These are phyloP conservation scores for Tremella fuciformis DNA, from an alignment of 768 basidiomycete species.

Conservation along the genomic window DNA sequence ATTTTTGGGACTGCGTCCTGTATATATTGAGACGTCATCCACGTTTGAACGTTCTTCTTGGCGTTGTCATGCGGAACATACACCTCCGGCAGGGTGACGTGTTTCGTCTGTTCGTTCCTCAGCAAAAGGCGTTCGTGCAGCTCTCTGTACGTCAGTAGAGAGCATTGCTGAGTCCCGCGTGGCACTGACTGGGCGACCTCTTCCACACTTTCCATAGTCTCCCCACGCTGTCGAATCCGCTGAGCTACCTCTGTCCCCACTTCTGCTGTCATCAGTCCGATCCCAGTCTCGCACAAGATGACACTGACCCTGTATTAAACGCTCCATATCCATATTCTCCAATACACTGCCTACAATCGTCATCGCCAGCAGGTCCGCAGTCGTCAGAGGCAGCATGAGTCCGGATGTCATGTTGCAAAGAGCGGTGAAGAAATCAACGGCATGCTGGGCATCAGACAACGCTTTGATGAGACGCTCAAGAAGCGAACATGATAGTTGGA, in stretches of 20 bases:
- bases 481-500: conserved; percentile 42
- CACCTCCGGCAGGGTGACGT: conserved; percentile 92
- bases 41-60: conserved; percentile 81
- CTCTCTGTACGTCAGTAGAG: conserved; percentile 55
- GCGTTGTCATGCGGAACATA: conserved; percentile 88
- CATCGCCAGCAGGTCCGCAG: conserved; percentile 87
- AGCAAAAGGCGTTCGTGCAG: conserved; percentile 85
- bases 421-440: conserved; percentile 81
- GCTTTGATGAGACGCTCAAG: background rate
- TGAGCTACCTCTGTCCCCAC: conserved; percentile 91
- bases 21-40: conserved; percentile 68
- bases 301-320: conserved; percentile 64
- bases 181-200: conserved; percentile 70
- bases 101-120: conserved; percentile 94
- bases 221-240: conserved; percentile 65
- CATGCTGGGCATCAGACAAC: conserved; percentile 27
- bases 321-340: conserved; percentile 98
- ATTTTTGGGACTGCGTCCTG: conserved; percentile 71
- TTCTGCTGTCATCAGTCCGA: conserved; percentile 54
- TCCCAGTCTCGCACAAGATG: background rate
- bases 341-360: conserved; percentile 92
- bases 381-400: conserved; percentile 91
- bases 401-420: conserved; percentile 90
- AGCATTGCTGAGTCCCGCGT: background rate
- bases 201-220: conserved; percentile 92